Percentiles rank a stretch among this genome's conserved stretches.
phyloP scores from a whole-genome alignment of 2,329 filamentous ascomycete genomes.

The Huntiella bhutanensis region DNA sequence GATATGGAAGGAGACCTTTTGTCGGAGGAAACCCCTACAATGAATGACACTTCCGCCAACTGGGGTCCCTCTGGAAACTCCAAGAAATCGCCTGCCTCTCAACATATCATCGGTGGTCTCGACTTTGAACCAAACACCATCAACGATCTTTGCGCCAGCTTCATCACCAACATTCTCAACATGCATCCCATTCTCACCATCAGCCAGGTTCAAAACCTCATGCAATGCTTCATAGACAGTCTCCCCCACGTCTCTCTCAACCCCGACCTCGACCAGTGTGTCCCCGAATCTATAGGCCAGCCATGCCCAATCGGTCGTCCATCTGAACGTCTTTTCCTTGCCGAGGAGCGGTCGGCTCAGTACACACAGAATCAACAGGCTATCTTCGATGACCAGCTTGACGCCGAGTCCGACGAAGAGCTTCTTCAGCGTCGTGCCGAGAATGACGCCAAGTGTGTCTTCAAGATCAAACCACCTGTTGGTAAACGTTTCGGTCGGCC shows the following conservation, averaged over 20 bases:
- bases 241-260: conserved; percentile 18
- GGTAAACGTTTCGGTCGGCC: conserved; percentile 20
- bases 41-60: conserved; percentile 25
- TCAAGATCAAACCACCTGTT: background rate
- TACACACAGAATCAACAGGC: no score
- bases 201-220: conserved; percentile 31
- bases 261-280: background rate
- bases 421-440: no score
- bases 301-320: no score
- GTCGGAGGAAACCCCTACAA: conserved; percentile 34
- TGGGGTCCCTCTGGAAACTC: conserved; percentile 26
- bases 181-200: conserved; percentile 46
- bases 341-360: background rate
- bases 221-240: conserved; percentile 31
- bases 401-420: no score
- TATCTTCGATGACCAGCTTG: no score
- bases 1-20: conserved; percentile 26
- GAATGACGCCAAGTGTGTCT: background rate
- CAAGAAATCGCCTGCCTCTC: background rate
- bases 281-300: background rate
- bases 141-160: conserved; percentile 34
- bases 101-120: conserved; percentile 7
- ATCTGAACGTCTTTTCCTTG: no score
- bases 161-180: conserved; percentile 41
- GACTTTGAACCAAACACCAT: conserved; percentile 34